A percentile compares a stretch with the other conserved stretches of the same genome.
phyloP scores from a whole-genome alignment of 2,329 filamentous ascomycete species.

The Penicillium hesseltinei region DNA sequence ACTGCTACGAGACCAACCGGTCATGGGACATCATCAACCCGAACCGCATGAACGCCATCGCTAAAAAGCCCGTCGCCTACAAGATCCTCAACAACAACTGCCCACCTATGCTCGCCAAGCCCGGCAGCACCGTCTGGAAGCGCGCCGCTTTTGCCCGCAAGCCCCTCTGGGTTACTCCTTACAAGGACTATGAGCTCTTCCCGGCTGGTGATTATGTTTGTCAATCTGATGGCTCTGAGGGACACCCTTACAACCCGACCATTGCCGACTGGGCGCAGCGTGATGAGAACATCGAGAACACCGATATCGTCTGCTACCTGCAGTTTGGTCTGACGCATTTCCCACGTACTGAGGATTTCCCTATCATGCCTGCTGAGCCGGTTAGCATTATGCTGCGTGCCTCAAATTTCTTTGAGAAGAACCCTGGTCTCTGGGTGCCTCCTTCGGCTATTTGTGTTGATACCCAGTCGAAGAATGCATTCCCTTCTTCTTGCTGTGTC shows the following conservation, averaged over 20 bases:
- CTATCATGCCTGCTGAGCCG: conserved; percentile 59
- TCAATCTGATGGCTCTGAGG: conserved; percentile 51
- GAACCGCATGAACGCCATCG: conserved; percentile 22
- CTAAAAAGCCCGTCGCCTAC: conserved; percentile 28
- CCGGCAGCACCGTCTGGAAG: conserved; percentile 55
- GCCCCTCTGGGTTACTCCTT: conserved; percentile 58
- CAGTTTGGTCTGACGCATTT: conserved; percentile 61
- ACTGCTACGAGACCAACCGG: conserved; percentile 51
- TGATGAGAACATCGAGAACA: conserved; percentile 55
- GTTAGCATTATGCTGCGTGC: conserved; percentile 58
- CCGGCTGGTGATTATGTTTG: conserved; percentile 61
- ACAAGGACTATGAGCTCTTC: conserved; percentile 59
- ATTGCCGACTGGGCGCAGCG: conserved; percentile 39
- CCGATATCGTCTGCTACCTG: conserved; percentile 57
- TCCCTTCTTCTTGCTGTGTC: conserved; percentile 24
- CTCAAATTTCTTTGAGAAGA: conserved; percentile 59
- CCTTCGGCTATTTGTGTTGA: conserved; percentile 32
- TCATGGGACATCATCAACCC: conserved; percentile 31
- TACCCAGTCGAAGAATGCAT: conserved; percentile 28
- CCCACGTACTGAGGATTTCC: conserved; percentile 53
- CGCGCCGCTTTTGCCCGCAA: conserved; percentile 60
- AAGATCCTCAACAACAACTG: conserved; percentile 31
- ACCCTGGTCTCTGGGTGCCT: conserved; percentile 60
- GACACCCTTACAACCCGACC: conserved; percentile 46
- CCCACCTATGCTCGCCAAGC: conserved; percentile 46